Conservation (phyloP, 2,329 filamentous ascomycete species). For the Clonostachys rosea region DNA sequence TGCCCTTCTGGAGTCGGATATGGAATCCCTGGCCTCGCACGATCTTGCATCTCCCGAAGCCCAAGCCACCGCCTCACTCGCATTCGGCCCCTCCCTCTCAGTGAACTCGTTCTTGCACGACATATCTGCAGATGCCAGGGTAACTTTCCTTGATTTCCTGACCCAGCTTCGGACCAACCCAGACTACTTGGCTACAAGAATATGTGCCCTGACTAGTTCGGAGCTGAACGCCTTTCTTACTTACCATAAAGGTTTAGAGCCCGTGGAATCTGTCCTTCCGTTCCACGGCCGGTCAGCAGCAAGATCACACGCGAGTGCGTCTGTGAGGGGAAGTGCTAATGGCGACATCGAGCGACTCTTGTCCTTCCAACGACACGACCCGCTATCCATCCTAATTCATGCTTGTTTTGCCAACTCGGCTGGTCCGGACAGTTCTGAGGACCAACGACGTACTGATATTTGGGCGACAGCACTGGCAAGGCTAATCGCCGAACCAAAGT, state of each 20-base stretch:
- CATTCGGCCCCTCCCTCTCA: conserved; percentile 4
- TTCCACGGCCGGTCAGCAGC: conserved; percentile 52
- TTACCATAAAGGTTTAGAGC: conserved; percentile 74
- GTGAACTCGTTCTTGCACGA: conserved; percentile 54
- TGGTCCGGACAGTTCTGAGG: conserved; percentile 76
- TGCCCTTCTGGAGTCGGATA: conserved; percentile 67
- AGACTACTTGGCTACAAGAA: conserved; percentile 78
- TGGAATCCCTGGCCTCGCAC: conserved; percentile 50
- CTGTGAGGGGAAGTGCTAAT: conserved; percentile 40
- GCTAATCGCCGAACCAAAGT: conserved; percentile 73
- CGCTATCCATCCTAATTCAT: conserved; percentile 78
- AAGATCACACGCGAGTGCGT: conserved; percentile 37
- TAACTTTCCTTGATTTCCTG: conserved; percentile 75
- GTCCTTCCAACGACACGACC: conserved; percentile 85
- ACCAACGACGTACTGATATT: conserved; percentile 72
- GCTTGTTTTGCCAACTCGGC: conserved; percentile 86
- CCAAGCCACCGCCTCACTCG: conserved; percentile 28
- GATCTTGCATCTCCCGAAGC: conserved; percentile 37
- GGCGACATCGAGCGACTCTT: conserved; percentile 75
- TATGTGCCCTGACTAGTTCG: conserved; percentile 68
- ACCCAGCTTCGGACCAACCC: conserved; percentile 80
- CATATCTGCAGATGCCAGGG: conserved; percentile 69
- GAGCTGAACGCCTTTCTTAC: conserved; percentile 76
- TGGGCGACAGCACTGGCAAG: conserved; percentile 88
- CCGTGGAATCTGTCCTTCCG: conserved; percentile 77